Conservation (phyloP, 2,329 filamentous ascomycete genomes). For the Paraphoma chrysanthemicola region DNA sequence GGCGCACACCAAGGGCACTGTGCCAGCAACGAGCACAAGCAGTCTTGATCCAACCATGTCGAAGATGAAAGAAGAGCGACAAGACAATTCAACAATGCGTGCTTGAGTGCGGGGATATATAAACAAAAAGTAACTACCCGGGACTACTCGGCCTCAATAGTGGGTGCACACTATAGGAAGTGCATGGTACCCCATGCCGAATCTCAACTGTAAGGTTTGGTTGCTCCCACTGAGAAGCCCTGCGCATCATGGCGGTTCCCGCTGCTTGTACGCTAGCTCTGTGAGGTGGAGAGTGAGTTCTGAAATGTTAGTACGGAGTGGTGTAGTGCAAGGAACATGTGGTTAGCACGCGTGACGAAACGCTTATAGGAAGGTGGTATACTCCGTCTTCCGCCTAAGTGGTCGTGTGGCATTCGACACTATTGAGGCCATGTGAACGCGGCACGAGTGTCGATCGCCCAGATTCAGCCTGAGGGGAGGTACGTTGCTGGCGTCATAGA, state of each 20-base stretch:
- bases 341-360: slow-evolving; percentile 12
- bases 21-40: not conserved
- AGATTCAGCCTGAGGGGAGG: slow-evolving; percentile 1
- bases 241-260: not conserved
- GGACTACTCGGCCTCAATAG: not conserved
- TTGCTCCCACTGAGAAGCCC: not conserved
- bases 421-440: slow-evolving; percentile 8
- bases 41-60: too few relatives aligned
- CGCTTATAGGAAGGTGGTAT: slow-evolving; percentile 4
- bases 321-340: slow-evolving; percentile 1
- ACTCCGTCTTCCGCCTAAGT: not conserved
- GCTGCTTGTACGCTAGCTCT: not conserved
- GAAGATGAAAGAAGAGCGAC: not conserved
- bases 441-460: slow-evolving; percentile 10
- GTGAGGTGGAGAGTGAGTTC: not conserved
- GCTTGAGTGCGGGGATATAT: not conserved
- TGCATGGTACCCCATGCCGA: not conserved
- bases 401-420: slow-evolving; percentile 1
- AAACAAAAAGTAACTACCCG: not conserved
- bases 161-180: not conserved
- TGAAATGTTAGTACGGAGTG: not conserved
- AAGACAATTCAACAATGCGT: not conserved
- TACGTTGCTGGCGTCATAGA: not conserved
- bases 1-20: slow-evolving; percentile 3
- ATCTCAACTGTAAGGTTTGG: not conserved